phyloP scores from a whole-genome alignment of 225 moss, liverwort and hornwort genomes.

The Rhytidiadelphus loreus region DNA sequence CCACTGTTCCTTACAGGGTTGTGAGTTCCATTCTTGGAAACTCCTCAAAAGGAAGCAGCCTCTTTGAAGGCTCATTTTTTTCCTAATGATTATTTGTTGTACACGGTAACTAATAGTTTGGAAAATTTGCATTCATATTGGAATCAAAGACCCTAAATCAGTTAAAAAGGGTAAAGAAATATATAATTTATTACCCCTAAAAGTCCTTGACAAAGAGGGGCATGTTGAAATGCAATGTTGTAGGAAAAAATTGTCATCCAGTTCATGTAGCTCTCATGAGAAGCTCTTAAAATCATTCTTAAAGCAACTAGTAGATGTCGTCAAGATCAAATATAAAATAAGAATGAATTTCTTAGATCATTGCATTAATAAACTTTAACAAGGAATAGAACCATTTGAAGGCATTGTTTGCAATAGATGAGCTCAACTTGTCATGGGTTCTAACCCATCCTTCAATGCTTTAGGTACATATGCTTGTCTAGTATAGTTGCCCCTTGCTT shows the following conservation, averaged over 20 bases:
- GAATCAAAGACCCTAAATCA: neutral
- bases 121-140: neutral
- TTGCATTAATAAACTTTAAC: neutral
- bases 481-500: rapidly evolving
- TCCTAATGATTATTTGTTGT: neutral
- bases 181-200: neutral
- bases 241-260: neutral
- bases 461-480: rapidly evolving
- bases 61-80: no score
- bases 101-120: neutral
- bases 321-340: neutral
- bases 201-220: neutral
- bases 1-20: no score
- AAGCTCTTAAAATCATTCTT: neutral
- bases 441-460: neutral
- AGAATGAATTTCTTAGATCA: rapidly evolving
- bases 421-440: rapidly evolving
- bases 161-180: rapidly evolving
- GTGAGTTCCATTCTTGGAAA: no score
- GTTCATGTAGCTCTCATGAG: neutral
- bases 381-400: neutral
- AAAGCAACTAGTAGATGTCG: no score
- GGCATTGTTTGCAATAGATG: neutral
- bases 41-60: no score
- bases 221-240: neutral